Evolutionary conservation across 371 early-diverging fungal species (phyloP), one percentile per base, ranked within the genome.

Genomic region (Mortierella sp.): DNA sequence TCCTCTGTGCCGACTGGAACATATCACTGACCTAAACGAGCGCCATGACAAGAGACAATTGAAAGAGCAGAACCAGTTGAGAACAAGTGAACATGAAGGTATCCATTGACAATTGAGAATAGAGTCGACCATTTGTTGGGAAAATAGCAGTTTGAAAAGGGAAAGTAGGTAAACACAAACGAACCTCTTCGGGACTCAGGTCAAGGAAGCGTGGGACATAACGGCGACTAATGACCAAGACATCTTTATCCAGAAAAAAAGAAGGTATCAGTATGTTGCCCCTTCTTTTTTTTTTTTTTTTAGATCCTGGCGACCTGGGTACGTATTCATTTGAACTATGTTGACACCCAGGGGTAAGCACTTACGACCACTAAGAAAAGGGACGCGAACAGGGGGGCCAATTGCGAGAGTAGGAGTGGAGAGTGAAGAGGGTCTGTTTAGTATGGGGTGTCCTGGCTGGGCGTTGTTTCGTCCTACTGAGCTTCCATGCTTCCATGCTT

Each of bases 191-290:
- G 5, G 87, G 77, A 19, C 92, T 91, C 75, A 98, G 87, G 43
- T 97, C 97, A 13, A 87, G 82, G 81, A 96, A 92, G 24, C 98
- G 89, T 21, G 90, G 88, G 14, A 92, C 95, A 16, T 89, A 82
- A 70, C 97, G 90, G 40, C 92, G 92, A 1, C 96, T 91, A 24
- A 95, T 86, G 3, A 98, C 92, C 31, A 98, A 92, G 3, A 98
- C 97, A 90, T 98, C 96, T 93, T 64, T 11, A 73, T 24, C 28
- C 31, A 70, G 59, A 5, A 53, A 69, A 21, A 70, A 55, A 5
- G 61, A 55, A 51, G 26, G 19, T 6, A 61, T 61, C 16, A 31
- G 26, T 26, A 16, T 19, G 5, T 16, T 31, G 67, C 24, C 40
- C 9, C 21, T 67, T 37, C 9, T 21, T 24, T 54, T n/a, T 54